Conservation (phyloP, 2,329 filamentous ascomycete genomes). For the Coccinonectria pachysandricola region DNA sequence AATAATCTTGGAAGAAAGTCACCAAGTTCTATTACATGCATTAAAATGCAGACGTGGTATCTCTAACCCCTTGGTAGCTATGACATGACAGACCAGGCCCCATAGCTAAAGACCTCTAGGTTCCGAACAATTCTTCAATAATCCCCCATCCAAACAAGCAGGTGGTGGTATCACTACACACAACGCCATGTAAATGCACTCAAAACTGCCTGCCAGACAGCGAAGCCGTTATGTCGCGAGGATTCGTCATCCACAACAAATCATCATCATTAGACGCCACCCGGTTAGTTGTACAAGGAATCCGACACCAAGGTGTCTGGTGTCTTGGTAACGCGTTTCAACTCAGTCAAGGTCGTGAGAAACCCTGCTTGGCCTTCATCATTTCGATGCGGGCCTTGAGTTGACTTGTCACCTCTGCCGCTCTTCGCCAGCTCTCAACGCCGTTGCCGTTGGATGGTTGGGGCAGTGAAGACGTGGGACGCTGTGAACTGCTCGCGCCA, state of each 20-base stretch:
- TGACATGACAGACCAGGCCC: conserved; percentile 15
- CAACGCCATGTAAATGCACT: conserved; percentile 21
- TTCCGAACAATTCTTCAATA: conserved; percentile 12
- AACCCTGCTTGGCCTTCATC: conserved; percentile 57
- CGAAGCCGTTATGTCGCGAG: too few species aligned
- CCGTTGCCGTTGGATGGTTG: conserved; percentile 24
- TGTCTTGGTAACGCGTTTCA: too few species aligned
- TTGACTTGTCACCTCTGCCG: conserved; percentile 94
- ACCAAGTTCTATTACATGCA: conserved; percentile 18
- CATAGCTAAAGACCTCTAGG: conserved; percentile 12
- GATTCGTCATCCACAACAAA: too few species aligned
- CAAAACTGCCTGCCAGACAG: too few species aligned
- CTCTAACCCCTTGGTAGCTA: conserved; percentile 12
- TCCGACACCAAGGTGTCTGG: conserved; percentile 2
- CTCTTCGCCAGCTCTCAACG: conserved; percentile 86
- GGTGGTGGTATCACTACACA: conserved; percentile 19
- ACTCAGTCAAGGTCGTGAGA: too few species aligned
- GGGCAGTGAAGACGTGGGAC: conserved; percentile 26
- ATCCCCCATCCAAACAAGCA: conserved; percentile 13
- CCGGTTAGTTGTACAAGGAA: conserved; percentile 6
- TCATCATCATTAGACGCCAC: conserved; percentile 16
- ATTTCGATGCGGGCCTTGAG: conserved; percentile 95
- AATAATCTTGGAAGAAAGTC: too few species aligned
- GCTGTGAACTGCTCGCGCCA: conserved; percentile 18
- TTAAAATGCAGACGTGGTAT: conserved; percentile 19